A percentile compares a stretch with the other conserved stretches of the same genome.
phyloP scores from a whole-genome alignment of 495 filamentous ascomycete genomes.

The Penicillium samsonianum region DNA sequence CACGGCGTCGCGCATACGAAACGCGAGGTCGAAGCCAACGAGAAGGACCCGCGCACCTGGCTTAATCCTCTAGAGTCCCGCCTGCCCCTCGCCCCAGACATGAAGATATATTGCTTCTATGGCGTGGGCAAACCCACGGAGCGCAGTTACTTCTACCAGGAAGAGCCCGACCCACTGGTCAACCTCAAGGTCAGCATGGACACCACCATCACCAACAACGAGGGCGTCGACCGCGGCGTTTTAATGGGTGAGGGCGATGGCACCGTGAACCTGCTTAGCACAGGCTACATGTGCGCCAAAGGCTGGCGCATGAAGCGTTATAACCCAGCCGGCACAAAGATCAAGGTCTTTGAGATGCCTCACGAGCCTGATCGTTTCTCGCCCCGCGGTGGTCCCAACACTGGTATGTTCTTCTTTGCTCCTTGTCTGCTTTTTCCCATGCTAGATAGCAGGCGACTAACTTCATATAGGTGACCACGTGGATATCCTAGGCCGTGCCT shows the following conservation, averaged over 20 bases:
- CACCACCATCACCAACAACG: slow-evolving; percentile 66
- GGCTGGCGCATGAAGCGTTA: slow-evolving; percentile 91
- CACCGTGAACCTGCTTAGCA: slow-evolving; percentile 84
- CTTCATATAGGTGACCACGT: slow-evolving; percentile 75
- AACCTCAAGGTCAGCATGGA: slow-evolving; percentile 89
- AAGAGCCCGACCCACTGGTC: slow-evolving; percentile 62
- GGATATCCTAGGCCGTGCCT: slow-evolving; percentile 87
- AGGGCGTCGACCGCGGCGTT: slow-evolving; percentile 79
- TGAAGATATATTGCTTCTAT: slow-evolving; percentile 99
- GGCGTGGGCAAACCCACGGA: slow-evolving; percentile 91
- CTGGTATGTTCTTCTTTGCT: slow-evolving; percentile 50
- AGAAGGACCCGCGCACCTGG: slow-evolving; percentile 81
- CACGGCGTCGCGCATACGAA: slow-evolving; percentile 82
- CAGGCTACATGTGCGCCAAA: slow-evolving; percentile 93
- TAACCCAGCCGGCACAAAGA: slow-evolving; percentile 78
- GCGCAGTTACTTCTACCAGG: slow-evolving; percentile 85
- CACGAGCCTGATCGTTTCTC: slow-evolving; percentile 93
- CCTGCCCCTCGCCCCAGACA: slow-evolving; percentile 80
- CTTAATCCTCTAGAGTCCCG: slow-evolving; percentile 92
- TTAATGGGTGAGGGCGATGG: slow-evolving; percentile 94
- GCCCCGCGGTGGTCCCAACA: slow-evolving; percentile 90
- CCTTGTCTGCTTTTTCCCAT: background rate
- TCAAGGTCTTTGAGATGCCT: slow-evolving; percentile 91
- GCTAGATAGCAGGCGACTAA: slow-evolving; percentile 4
- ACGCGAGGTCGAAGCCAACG: slow-evolving; percentile 83